Base-by-base conservation (phyloP, 2,329 filamentous ascomycete genomes). In the Cytospora piceae region DNA sequence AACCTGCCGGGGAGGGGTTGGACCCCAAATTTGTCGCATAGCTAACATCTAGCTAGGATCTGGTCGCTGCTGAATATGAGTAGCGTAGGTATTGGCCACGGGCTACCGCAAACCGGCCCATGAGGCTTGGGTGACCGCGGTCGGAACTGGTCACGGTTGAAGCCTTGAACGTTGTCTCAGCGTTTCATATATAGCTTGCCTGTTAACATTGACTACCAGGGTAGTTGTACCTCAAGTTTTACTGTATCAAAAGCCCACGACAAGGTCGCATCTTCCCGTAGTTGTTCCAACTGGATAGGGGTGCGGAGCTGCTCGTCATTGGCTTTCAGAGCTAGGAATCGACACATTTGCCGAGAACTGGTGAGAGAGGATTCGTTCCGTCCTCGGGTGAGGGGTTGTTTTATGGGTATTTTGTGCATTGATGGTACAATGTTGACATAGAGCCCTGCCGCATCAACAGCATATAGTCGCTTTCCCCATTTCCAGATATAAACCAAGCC, bases 401-500 rank as follows among this genome's bases (percentile, higher is more conserved):
- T 12, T 32, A 11, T 34, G 49, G 32, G 42, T 59, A 29, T 53
- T 53, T 56, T 60, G 51, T 60, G 39, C 42, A 54, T 32, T 34
- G 34, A 39, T 61, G 58, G 17, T 24, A 67, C 66, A 58, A 51
- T 52, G 29, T 56, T 54, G 65, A 56, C 54, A 27, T 15, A 39
- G 49, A 58, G 17, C 39, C 24, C 24, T 57, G 14, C 31, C 46
- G 12, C 49, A 29, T 46, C 12, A 14, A 27, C 52, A 31, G 12
- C n/a, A 37, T 14, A 31, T 54, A 39, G 37, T 60, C 56, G 52
- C 37, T 52, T 57, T 63, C 49, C 29, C 52, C 56, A 24, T 31
- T 51, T 29, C 64, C 14, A 58, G 22, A 59, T 60, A 51, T 53
- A 46, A 66, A 51, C 56, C 59, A 53, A 58, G 61, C 65, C 67